phyloP scores from a whole-genome alignment of 306 rosid species.

The Vigna nakashimae region DNA sequence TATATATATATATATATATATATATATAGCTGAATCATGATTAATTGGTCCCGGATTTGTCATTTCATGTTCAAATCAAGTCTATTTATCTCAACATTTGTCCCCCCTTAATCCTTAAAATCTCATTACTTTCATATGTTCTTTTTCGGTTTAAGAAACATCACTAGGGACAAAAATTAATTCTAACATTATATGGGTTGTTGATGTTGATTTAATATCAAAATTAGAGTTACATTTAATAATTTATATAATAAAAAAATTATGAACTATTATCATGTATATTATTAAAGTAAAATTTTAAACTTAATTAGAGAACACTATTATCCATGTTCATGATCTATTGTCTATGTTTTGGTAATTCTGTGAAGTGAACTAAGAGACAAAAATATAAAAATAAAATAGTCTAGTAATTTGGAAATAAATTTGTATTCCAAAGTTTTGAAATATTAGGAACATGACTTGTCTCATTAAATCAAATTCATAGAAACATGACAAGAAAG shows the following conservation, averaged over 20 bases:
- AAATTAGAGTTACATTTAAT: no score
- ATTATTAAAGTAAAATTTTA: no score
- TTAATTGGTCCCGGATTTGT: conserved; percentile 17
- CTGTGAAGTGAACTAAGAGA: not conserved
- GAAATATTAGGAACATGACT: not conserved
- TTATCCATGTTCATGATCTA: no score
- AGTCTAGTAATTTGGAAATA: not conserved
- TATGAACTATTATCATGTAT: no score
- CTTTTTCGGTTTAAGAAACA: not conserved
- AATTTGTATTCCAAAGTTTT: not conserved
- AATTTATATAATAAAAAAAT: no score
- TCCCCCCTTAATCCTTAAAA: conserved; percentile 20
- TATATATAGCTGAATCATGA: not conserved
- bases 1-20: not conserved
- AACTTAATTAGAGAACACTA: no score
- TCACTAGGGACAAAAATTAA: no score
- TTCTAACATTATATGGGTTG: no score
- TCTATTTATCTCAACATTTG: conserved; percentile 13
- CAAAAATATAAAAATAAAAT: not conserved
- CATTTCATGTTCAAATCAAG: conserved; percentile 26
- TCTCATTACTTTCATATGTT: not conserved
- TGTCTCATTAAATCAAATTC: conserved; percentile 2
- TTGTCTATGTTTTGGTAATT: not conserved
- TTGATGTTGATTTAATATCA: not conserved
- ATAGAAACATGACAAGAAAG: not conserved